These are phyloP conservation scores for Thermoascus crustaceus DNA, from an alignment of 2,329 filamentous ascomycete species.

Conservation along the genomic window DNA sequence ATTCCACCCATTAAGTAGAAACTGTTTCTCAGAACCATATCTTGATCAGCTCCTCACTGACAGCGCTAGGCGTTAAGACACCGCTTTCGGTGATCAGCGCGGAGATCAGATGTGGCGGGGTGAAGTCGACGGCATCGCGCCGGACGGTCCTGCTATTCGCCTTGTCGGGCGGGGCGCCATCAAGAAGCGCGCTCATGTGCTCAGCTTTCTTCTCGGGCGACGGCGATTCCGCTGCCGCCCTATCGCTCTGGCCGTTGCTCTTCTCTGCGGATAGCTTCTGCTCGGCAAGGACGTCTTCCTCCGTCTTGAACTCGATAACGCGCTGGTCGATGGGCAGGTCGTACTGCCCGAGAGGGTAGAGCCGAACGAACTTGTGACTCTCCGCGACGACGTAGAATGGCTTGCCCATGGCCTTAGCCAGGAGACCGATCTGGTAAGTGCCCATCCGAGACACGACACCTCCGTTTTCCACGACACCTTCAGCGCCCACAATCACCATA, in stretches of 20 bases:
- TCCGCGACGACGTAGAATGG: constrained; percentile 89
- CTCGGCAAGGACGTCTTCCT: constrained; percentile 42
- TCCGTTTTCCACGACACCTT: constrained; percentile 89
- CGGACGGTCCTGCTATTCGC: constrained; percentile 8
- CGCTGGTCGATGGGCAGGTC: constrained; percentile 74
- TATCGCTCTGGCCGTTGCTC: constrained; percentile 6
- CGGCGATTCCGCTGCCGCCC: neutral
- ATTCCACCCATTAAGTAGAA: too few species aligned
- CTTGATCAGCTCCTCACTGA: constrained; percentile 60
- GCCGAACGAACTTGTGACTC: constrained; percentile 90
- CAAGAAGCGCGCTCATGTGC: constrained; percentile 10
- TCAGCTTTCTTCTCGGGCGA: constrained; percentile 8
- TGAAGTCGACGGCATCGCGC: constrained; percentile 39
- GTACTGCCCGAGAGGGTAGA: constrained; percentile 74
- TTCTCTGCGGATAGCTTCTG: constrained; percentile 29
- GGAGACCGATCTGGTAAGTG: constrained; percentile 73
- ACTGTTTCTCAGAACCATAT: constrained; percentile 41
- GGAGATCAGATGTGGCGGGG: constrained; percentile 54
- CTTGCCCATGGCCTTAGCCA: constrained; percentile 64
- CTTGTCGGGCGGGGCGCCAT: constrained; percentile 9
- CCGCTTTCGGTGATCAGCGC: constrained; percentile 59
- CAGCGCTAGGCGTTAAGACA: constrained; percentile 55
- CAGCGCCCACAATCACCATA: constrained; percentile 57
- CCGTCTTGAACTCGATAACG: constrained; percentile 63
- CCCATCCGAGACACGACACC: constrained; percentile 86